phyloP scores from a whole-genome alignment of 1,284 basidiomycete genomes.

The Boletus smithii region DNA sequence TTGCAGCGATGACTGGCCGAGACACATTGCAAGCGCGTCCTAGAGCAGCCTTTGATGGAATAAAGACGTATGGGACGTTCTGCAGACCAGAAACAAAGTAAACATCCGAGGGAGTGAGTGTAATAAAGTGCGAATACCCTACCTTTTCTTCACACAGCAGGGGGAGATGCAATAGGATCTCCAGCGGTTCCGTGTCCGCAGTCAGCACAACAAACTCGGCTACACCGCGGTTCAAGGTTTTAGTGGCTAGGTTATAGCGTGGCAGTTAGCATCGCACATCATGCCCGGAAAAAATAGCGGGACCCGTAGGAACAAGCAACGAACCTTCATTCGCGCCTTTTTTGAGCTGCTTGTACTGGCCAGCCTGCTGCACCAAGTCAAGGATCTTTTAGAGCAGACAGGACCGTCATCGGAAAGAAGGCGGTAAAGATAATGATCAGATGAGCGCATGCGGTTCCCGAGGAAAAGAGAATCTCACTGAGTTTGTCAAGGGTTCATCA shows the following conservation, averaged over 20 bases:
- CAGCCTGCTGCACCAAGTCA: slow-evolving; percentile 85
- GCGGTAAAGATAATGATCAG: background rate
- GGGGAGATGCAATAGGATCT: slow-evolving; percentile 96
- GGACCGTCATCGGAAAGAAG: slow-evolving; percentile 2
- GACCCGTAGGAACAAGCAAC: slow-evolving; percentile 15
- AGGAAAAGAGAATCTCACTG: slow-evolving; percentile 52
- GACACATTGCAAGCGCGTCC: slow-evolving; percentile 96
- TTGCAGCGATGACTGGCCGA: slow-evolving; percentile 92
- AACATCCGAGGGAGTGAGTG: background rate
- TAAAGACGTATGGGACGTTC: slow-evolving; percentile 97
- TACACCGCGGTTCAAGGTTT: slow-evolving; percentile 98
- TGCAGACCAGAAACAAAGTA: slow-evolving; percentile 27
- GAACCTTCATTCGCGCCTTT: slow-evolving; percentile 95
- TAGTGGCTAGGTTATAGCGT: slow-evolving; percentile 61
- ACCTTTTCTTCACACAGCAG: slow-evolving; percentile 99
- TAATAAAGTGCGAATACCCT: slow-evolving; percentile 12
- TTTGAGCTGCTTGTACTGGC: slow-evolving; percentile 95
- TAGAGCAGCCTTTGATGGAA: slow-evolving; percentile 91
- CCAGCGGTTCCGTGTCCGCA: slow-evolving; percentile 96
- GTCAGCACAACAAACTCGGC: slow-evolving; percentile 98
- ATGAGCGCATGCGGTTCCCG: background rate
- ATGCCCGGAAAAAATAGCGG: background rate
- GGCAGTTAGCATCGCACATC: slow-evolving; percentile 7
- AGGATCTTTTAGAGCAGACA: slow-evolving; percentile 59
- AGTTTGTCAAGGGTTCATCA: slow-evolving; percentile 87